Evolutionary conservation across 2,329 filamentous ascomycete species (phyloP).

Genomic region (Colletotrichum sp.): DNA sequence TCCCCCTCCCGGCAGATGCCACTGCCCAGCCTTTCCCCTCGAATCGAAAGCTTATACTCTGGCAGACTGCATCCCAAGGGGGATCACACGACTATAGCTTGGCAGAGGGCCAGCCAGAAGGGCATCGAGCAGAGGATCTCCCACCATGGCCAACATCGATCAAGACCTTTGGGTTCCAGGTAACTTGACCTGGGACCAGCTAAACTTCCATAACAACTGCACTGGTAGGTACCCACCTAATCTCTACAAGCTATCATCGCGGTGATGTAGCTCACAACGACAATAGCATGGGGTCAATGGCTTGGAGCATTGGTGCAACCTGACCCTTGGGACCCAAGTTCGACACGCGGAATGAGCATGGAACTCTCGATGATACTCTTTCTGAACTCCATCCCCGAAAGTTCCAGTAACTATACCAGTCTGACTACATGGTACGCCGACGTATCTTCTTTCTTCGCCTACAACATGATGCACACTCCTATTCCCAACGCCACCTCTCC

Average conservation of each 20-base stretch:
- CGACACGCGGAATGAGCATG: slow-evolving; percentile 8
- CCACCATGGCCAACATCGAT: not conserved
- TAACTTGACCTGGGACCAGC: slow-evolving; percentile 14
- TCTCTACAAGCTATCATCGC: too few relatives aligned
- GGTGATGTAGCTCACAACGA: not conserved
- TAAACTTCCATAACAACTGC: slow-evolving; percentile 11
- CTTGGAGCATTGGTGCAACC: not conserved
- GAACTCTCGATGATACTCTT: not conserved
- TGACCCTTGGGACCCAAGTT: slow-evolving; percentile 9
- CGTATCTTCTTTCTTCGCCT: slow-evolving; percentile 5
- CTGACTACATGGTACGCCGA: not conserved
- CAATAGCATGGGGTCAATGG: not conserved
- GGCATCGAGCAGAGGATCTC: not conserved
- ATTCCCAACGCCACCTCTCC: not conserved
- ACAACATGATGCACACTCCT: slow-evolving; percentile 15
- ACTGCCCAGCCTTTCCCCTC: not conserved
- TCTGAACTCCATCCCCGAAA: not conserved
- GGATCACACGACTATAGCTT: not conserved
- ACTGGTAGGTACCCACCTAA: not conserved
- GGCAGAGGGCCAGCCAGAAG: not conserved
- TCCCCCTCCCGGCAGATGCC: not conserved
- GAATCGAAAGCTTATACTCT: not conserved
- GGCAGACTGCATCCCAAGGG: not conserved
- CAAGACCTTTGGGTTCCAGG: slow-evolving; percentile 15
- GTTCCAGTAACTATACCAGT: not conserved